Base-by-base conservation (phyloP, 164 flowering plant species). In the Chimonanthus praecox region DNA sequence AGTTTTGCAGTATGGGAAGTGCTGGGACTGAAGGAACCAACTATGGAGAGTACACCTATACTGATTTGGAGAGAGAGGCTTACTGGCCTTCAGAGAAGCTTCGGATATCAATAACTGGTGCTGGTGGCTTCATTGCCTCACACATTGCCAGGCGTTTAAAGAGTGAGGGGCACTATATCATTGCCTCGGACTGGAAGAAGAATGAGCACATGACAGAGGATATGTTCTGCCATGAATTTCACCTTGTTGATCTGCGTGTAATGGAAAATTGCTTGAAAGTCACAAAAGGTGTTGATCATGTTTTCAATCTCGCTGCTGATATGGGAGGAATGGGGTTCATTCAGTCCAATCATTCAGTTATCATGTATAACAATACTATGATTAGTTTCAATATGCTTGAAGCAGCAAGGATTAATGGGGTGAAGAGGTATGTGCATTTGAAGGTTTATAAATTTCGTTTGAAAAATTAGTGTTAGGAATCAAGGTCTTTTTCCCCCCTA, bases 251-350 rank as follows among this genome's bases (percentile, higher is more conserved):
- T 80, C 92, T 93, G 2, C 86, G 99, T 84, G 98, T 93, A 67
- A 95, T 95, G 99, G 97, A 95, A 16, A 95, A 95, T 73, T 95
- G 99, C 79, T 75, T 93, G 83, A 93, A 88, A 82, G 96, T 95
- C 64, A 93, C 99, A 6, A 74, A 85, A 50, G 88, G 81, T 2
- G 96, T 90, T 44, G 96, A 95, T 71, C 99, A 95, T 83, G 98
- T 95, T 7, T 95, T 95, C 74, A 95, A 95, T 84, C 90, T 95
- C 18, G 99, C 98, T 72, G 99, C 99, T 74, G 99, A 95, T 81
- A 95, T 95, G 99, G 99, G 99, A 74, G 99, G 99, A 46, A 95
- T 95, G 99, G 99, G 99, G 13, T 95, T 95, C 83, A 95, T 95
- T 68, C 99, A 95, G 84, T 95, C 99, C 71, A 95, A 95, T 76